Evolutionary conservation across 305 asterid genomes (phyloP).

Genomic region (Solanum chacoense): DNA sequence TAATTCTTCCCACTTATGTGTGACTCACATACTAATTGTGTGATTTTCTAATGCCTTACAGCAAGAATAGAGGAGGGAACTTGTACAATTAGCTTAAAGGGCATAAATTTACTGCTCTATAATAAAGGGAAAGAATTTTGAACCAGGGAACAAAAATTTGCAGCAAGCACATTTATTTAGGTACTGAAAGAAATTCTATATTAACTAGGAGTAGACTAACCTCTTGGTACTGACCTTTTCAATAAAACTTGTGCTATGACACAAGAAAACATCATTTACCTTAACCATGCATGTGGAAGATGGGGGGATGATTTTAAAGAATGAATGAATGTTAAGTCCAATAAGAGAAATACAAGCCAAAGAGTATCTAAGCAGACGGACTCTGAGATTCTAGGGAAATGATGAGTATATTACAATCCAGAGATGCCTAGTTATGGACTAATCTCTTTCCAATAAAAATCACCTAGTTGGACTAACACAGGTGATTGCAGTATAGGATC

Average conservation of each 20-base stretch:
- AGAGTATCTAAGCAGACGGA: neutral
- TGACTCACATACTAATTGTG: neutral
- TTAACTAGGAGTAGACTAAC: neutral
- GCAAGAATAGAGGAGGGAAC: neutral
- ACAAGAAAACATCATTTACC: neutral
- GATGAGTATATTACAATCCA: neutral
- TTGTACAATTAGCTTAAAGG: neutral
- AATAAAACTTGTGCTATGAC: neutral
- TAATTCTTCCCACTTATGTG: neutral
- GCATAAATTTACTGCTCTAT: neutral
- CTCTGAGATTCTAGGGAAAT: neutral
- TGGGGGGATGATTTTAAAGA: neutral
- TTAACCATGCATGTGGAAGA: neutral
- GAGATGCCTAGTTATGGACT: neutral
- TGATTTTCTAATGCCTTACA: neutral
- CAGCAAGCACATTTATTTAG: neutral
- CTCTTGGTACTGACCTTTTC: neutral
- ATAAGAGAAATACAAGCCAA: neutral
- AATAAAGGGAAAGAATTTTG: neutral
- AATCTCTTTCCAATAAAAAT: neutral
- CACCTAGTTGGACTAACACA: neutral
- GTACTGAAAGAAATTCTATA: neutral
- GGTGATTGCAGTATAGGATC: neutral
- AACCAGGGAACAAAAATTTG: neutral
- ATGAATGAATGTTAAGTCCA: neutral